Base-by-base conservation (phyloP, 352 stramenopile species). In the Phytopythium vexans region DNA sequence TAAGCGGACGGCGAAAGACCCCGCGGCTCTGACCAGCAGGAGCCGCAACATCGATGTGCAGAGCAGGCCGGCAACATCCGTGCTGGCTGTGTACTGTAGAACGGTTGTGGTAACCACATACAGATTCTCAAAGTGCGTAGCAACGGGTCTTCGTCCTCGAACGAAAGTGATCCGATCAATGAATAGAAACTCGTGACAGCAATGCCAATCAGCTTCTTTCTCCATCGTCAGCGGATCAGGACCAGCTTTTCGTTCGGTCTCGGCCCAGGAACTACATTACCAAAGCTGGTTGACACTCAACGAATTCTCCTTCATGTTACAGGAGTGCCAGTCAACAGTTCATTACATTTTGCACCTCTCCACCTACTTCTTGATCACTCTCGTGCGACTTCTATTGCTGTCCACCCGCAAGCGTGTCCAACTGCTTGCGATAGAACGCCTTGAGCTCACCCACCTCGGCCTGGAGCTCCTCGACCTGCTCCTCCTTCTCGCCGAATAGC, bases 401-500 rank as follows among this genome's bases (percentile, higher is more conserved):
- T 36, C 65, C 50, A 1, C 72, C 64, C 9, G 79, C 79, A 33
- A 90, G 56, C 12, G 77, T 86, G 62, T 90, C 80, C 1, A 90
- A 66, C 16, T 90, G 80, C 47, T 91, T 86, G 36, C 72, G 56
- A 54, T 94, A 94, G 44, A 94, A 86, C 10, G 73, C 71, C 51
- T 92, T 91, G 36, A 91, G 79, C 46, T 92, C 81, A 16, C 70
- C 66, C 7, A 94, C 78, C 52, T 94, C 82, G 2, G 74, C 56
- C 54, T 92, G 81, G 8, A 94, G 49, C 47, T 94, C 84, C 51
- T 94, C 84, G 8, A 94, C 77, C 41, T 94, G 81, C 55, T 94
- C 84, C 53, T 94, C 84, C 54, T 91, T 94, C 38, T 94, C 84
- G 32, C 84, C 84, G 60, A 94, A 88, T 7, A 94, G 69, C 51